phyloP scores from a whole-genome alignment of 495 filamentous ascomycete genomes.

The Penicillium fimorum region DNA sequence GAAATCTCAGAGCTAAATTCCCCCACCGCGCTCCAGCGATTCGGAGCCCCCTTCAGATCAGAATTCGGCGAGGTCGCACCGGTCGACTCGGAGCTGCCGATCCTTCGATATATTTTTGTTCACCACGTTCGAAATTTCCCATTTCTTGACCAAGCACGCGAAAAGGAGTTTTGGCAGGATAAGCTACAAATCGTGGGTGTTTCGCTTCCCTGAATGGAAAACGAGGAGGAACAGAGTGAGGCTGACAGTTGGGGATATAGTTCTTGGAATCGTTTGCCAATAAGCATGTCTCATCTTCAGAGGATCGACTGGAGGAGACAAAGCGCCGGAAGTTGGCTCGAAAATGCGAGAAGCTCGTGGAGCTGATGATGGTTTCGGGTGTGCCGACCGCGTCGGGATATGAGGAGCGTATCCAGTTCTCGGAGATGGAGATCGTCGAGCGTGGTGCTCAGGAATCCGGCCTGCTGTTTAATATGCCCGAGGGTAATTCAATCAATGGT shows the following conservation, averaged over 20 bases:
- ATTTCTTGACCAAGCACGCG: conserved; percentile 89
- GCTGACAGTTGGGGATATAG: conserved; percentile 40
- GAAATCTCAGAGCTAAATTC: conserved; percentile 92
- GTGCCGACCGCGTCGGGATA: conserved; percentile 95
- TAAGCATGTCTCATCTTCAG: conserved; percentile 94
- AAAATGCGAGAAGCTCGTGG: conserved; percentile 92
- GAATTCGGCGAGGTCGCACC: conserved; percentile 90
- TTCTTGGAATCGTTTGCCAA: conserved; percentile 98
- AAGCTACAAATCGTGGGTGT: conserved; percentile 86
- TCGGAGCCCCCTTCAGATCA: conserved; percentile 92
- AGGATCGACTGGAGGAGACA: conserved; percentile 92
- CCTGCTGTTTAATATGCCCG: conserved; percentile 77
- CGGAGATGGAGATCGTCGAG: conserved; percentile 94
- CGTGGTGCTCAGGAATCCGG: conserved; percentile 88
- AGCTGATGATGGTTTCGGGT: conserved; percentile 99
- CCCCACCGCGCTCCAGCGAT: conserved; percentile 88
- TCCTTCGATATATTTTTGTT: conserved; percentile 95
- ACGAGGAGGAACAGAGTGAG: background rate
- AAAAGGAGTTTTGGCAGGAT: conserved; percentile 99
- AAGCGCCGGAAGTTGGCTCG: conserved; percentile 88
- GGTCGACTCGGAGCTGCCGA: conserved; percentile 89
- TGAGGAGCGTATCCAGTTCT: conserved; percentile 93
- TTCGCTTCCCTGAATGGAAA: background rate
- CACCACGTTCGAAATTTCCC: conserved; percentile 97
- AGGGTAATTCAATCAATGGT: conserved; percentile 86